phyloP scores from a whole-genome alignment of 2,329 filamentous ascomycete genomes.

The Fusarium fujikuroi region DNA sequence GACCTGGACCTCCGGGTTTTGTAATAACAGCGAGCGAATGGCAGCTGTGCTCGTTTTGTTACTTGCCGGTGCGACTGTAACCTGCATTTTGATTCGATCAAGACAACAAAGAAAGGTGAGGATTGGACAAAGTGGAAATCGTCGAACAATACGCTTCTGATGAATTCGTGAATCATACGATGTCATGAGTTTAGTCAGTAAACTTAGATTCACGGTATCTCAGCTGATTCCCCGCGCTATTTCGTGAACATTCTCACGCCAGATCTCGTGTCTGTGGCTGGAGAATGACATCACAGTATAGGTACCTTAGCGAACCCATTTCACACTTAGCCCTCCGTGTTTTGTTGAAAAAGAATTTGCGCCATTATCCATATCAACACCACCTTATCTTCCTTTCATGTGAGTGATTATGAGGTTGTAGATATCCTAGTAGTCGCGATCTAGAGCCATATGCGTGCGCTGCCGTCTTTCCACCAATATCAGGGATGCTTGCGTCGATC shows the following conservation, averaged over 20 bases:
- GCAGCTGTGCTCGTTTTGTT: slow-evolving; percentile 47
- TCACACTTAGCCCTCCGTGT: too few relatives aligned
- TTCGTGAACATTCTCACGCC: background rate
- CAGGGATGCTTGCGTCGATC: too few relatives aligned
- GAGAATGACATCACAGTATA: background rate
- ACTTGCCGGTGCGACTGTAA: slow-evolving; percentile 47
- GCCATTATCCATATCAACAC: background rate
- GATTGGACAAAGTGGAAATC: background rate
- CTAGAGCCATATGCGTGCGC: too few relatives aligned
- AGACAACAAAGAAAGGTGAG: rapidly evolving
- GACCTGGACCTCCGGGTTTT: slow-evolving; percentile 16
- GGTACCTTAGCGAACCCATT: too few relatives aligned
- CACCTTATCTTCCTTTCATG: background rate
- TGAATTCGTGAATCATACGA: rapidly evolving
- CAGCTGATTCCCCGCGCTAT: too few relatives aligned
- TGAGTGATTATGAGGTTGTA: too few relatives aligned
- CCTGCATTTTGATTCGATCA: background rate
- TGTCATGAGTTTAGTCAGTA: background rate
- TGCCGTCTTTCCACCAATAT: too few relatives aligned
- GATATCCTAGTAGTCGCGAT: too few relatives aligned
- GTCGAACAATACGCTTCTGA: background rate
- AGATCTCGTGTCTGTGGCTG: slow-evolving; percentile 6
- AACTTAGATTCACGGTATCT: background rate
- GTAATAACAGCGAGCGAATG: slow-evolving; percentile 44
- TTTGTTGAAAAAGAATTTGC: too few relatives aligned